Evolutionary conservation across 805 yeast genomes (phyloP), one percentile per base, ranked within the genome.

Genomic region (Starmerella cellae): DNA sequence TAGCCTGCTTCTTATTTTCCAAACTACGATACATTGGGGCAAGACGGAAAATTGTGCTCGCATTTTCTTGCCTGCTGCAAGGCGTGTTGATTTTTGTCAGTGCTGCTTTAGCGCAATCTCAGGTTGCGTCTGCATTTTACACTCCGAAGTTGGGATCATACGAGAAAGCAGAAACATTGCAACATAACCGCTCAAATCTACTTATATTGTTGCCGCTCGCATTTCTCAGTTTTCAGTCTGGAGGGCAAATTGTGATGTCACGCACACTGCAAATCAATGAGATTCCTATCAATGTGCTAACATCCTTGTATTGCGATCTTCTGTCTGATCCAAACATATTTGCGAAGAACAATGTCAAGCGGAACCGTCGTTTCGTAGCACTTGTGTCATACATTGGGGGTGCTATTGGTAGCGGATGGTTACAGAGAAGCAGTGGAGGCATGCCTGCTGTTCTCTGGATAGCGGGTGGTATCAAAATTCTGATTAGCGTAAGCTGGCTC

Each of bases 221-320:
- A 4, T 42, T 45, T 19, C 35, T 45, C 17, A 46, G 40, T 5
- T 45, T 45, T 37, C 49, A 45, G 26, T 39, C 42, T 8, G 49
- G 49, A 3, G 49, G 49, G 4, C 49, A 45, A 23, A 42, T 45
- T 23, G 49, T 45, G 21, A 43, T 39, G 42, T 31, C 46, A 16
- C 38, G 49, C 17, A 34, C 33, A 8, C 26, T 45, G 32, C 39
- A 45, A 28, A 26, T 45, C 21, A 45, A 45, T 19, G 49, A 45
- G 40, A 40, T 45, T 11, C 49, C 49, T 5, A 35, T 43, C 11
- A 45, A 45, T 17, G 49, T 45, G 35, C 37, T 45, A 11, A 45
- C 49, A 9, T 45, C 49, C 2, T 35, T 45, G 23, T 45, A 45
- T 38, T 45, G 49, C 29, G 49, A 45, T 26, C 39, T 45, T 28